phyloP scores from a whole-genome alignment of 1,284 basidiomycete species.

The Trichosporon ovoides region DNA sequence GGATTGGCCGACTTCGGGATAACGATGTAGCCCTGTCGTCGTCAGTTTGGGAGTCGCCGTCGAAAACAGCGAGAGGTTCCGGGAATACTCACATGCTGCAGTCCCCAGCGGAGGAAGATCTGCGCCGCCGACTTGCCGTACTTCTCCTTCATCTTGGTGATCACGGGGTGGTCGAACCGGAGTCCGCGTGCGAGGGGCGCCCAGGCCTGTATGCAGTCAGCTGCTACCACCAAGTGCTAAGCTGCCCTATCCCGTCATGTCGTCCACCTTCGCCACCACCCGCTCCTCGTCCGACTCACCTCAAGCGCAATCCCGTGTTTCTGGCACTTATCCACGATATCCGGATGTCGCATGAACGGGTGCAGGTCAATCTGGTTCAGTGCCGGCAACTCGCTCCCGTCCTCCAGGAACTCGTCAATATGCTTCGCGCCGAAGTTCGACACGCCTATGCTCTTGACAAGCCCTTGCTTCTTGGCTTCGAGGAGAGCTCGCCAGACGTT shows the following conservation, averaged over 20 bases:
- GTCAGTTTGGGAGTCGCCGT: slow-evolving; percentile 9
- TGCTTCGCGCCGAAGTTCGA: slow-evolving; percentile 52
- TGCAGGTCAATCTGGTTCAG: slow-evolving; percentile 50
- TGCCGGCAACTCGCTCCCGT: slow-evolving; percentile 42
- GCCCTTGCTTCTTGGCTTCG: slow-evolving; percentile 48
- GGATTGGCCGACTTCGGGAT: slow-evolving; percentile 53
- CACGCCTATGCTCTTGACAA: slow-evolving; percentile 50
- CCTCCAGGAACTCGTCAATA: slow-evolving; percentile 50
- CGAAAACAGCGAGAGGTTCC: too few species aligned
- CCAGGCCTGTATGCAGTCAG: too few species aligned
- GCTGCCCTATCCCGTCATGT: too few species aligned
- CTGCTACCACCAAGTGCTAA: too few species aligned
- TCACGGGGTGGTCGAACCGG: slow-evolving; percentile 48
- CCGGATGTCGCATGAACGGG: slow-evolving; percentile 49
- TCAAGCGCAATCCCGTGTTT: slow-evolving; percentile 51
- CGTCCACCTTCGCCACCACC: not conserved
- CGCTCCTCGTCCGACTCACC: slow-evolving; percentile 23
- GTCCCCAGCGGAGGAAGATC: slow-evolving; percentile 53
- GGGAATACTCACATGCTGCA: slow-evolving; percentile 48
- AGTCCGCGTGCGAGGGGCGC: slow-evolving; percentile 51
- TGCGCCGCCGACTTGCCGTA: slow-evolving; percentile 49
- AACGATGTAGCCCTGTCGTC: slow-evolving; percentile 47
- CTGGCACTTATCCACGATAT: slow-evolving; percentile 51
- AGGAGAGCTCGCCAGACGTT: slow-evolving; percentile 50
- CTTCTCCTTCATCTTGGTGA: slow-evolving; percentile 44